Evolutionary conservation across 441 rosid species (phyloP).

Genomic region (Omphalea diandra): DNA sequence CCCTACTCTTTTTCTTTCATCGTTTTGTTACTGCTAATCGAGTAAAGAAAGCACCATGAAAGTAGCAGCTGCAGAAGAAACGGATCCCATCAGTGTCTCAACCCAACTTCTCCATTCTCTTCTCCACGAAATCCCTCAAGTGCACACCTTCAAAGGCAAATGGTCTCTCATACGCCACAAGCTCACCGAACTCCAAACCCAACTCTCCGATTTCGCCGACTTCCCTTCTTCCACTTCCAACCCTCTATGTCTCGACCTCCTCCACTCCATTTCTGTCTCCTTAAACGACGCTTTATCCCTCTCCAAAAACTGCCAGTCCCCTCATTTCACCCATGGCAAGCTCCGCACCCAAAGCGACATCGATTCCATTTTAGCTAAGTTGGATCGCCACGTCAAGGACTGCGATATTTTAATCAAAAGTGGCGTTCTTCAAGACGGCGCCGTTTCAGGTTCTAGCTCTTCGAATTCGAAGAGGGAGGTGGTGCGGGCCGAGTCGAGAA

Average conservation of each 20-base stretch:
- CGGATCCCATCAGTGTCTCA: slow-evolving; percentile 36
- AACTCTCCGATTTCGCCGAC: slow-evolving; percentile 63
- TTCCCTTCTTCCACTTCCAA: slow-evolving; percentile 42
- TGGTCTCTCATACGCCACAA: slow-evolving; percentile 68
- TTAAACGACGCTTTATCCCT: slow-evolving; percentile 49
- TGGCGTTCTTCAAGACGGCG: slow-evolving; percentile 48
- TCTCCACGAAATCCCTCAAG: slow-evolving; percentile 33
- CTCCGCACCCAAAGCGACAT: slow-evolving; percentile 87
- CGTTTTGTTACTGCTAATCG: slow-evolving; percentile 22
- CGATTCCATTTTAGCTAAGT: slow-evolving; percentile 62
- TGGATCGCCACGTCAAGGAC: slow-evolving; percentile 71
- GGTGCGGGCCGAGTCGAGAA: slow-evolving; percentile 62
- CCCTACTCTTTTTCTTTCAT: slow-evolving; percentile 17
- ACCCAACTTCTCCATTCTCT: slow-evolving; percentile 28
- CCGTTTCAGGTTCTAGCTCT: slow-evolving; percentile 24
- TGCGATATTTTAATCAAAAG: slow-evolving; percentile 61
- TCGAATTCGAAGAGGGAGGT: slow-evolving; percentile 65
- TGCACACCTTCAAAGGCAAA: slow-evolving; percentile 61
- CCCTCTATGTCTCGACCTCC: slow-evolving; percentile 57
- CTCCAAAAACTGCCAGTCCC: slow-evolving; percentile 46
- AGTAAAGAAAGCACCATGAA: slow-evolving; percentile 50
- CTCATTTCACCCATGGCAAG: slow-evolving; percentile 63
- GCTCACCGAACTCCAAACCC: slow-evolving; percentile 54
- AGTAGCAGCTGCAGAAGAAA: slow-evolving; percentile 47
- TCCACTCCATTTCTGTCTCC: slow-evolving; percentile 45